These are phyloP conservation scores for Mycena venus DNA, from an alignment of 768 basidiomycete genomes.

Conservation along the genomic window DNA sequence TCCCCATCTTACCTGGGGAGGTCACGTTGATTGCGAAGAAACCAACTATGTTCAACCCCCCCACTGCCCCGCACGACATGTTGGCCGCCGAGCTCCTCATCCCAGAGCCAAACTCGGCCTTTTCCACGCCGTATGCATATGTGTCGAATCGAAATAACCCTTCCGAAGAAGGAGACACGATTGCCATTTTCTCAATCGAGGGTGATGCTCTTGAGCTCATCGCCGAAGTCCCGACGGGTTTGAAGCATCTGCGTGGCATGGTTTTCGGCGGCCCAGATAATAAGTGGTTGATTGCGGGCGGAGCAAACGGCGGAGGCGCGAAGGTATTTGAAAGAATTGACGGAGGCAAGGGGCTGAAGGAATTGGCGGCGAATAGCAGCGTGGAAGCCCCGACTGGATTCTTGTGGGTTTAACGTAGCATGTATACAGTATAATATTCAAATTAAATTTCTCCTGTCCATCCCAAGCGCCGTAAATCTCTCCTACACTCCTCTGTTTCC, in stretches of 20 bases:
- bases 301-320: constrained; percentile 72
- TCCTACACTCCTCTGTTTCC: constrained; percentile 64
- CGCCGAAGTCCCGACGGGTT: constrained; percentile 74
- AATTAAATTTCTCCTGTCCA: constrained; percentile 58
- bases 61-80: constrained; percentile 62
- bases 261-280: constrained; percentile 73
- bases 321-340: constrained; percentile 79
- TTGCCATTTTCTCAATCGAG: constrained; percentile 75
- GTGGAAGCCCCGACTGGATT: constrained; percentile 68
- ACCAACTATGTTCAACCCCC: constrained; percentile 62
- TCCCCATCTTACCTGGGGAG: constrained; percentile 57
- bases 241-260: constrained; percentile 80
- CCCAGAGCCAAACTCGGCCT: constrained; percentile 64
- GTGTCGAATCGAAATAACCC: constrained; percentile 84
- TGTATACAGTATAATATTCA: background rate
- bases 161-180: constrained; percentile 75
- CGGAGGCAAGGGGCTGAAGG: constrained; percentile 67
- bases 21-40: constrained; percentile 60
- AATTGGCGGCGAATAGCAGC: constrained; percentile 61
- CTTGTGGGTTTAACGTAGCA: constrained; percentile 59
- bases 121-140: constrained; percentile 73
- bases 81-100: constrained; percentile 80
- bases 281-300: constrained; percentile 75
- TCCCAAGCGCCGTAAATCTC: constrained; percentile 63
- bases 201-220: constrained; percentile 63